Percentiles rank a stretch among this genome's conserved stretches.
phyloP scores from a whole-genome alignment of 2,329 filamentous ascomycete genomes.

The Curvularia verruculosa region DNA sequence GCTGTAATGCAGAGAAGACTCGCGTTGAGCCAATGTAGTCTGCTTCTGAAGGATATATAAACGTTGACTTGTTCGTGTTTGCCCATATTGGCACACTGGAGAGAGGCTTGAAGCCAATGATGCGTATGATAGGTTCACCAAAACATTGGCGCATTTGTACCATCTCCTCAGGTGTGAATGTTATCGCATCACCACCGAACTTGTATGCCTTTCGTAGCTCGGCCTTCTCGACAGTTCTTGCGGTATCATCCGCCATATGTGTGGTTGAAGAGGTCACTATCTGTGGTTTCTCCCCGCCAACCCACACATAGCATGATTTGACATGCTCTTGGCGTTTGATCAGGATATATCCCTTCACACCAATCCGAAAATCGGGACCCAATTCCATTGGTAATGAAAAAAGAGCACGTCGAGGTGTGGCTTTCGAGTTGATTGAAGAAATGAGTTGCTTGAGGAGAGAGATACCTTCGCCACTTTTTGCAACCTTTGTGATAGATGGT shows the following conservation, averaged over 20 bases:
- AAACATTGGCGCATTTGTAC: conserved; percentile 74
- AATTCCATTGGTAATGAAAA: conserved; percentile 91
- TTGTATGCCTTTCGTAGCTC: conserved; percentile 94
- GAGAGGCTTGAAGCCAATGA: conserved; percentile 91
- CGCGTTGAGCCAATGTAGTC: conserved; percentile 89
- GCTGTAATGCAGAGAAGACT: conserved; percentile 88
- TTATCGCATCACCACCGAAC: conserved; percentile 88
- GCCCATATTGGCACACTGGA: conserved; percentile 80
- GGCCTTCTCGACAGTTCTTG: conserved; percentile 74
- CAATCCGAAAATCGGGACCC: conserved; percentile 81
- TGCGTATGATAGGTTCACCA: conserved; percentile 79
- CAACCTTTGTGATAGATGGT: conserved; percentile 62
- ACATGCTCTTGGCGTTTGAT: conserved; percentile 83
- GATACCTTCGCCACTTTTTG: conserved; percentile 75
- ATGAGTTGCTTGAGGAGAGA: conserved; percentile 79
- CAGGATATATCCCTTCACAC: conserved; percentile 90
- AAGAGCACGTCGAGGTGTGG: conserved; percentile 80
- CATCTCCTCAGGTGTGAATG: conserved; percentile 85
- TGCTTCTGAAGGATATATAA: conserved; percentile 92
- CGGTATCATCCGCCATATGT: conserved; percentile 77
- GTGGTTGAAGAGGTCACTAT: conserved; percentile 77
- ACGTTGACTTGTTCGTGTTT: conserved; percentile 82
- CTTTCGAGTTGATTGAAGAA: conserved; percentile 88
- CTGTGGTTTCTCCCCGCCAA: conserved; percentile 83
- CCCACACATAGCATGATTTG: conserved; percentile 84